Conservation (phyloP, 2,329 filamentous ascomycete genomes). For the Fulvia fulva region DNA sequence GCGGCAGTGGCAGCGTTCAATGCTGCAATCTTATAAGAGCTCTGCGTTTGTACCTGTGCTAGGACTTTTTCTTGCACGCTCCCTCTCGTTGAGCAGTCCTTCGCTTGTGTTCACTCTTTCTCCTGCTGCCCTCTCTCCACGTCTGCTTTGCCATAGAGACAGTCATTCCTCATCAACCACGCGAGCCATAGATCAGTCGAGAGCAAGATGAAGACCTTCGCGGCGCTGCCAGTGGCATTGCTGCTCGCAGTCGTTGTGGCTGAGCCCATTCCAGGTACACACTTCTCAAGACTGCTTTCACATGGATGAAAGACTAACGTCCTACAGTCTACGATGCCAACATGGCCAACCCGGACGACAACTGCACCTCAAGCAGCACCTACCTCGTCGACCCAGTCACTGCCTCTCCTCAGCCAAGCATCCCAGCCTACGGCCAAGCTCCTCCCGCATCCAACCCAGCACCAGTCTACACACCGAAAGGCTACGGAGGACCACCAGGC, state of each 20-base stretch:
- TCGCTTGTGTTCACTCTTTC: constrained; percentile 3
- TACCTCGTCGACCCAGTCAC: not conserved
- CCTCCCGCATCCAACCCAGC: not conserved
- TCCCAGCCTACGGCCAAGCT: constrained; percentile 7
- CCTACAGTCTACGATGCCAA: not conserved
- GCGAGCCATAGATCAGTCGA: not conserved
- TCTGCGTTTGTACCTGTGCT: constrained; percentile 4
- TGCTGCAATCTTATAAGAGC: constrained; percentile 5
- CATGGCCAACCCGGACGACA: not conserved
- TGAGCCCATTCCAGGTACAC: constrained; percentile 6
- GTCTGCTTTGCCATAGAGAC: not conserved
- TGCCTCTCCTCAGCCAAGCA: not conserved
- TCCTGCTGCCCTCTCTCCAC: not conserved
- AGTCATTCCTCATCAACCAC: not conserved
- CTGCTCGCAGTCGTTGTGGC: not conserved
- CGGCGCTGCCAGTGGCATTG: not conserved
- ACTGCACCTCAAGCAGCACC: not conserved
- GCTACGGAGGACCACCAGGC: constrained; percentile 3
- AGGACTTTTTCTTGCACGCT: not conserved
- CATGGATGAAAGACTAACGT: not conserved
- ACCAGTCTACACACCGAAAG: constrained; percentile 3
- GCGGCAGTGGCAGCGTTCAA: not conserved
- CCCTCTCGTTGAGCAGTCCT: constrained; percentile 6
- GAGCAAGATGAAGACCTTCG: constrained; percentile 4
- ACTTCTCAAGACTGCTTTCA: not conserved